These are phyloP conservation scores for Botrytis fragariae DNA, from an alignment of 2,329 filamentous ascomycete genomes.

Conservation along the genomic window DNA sequence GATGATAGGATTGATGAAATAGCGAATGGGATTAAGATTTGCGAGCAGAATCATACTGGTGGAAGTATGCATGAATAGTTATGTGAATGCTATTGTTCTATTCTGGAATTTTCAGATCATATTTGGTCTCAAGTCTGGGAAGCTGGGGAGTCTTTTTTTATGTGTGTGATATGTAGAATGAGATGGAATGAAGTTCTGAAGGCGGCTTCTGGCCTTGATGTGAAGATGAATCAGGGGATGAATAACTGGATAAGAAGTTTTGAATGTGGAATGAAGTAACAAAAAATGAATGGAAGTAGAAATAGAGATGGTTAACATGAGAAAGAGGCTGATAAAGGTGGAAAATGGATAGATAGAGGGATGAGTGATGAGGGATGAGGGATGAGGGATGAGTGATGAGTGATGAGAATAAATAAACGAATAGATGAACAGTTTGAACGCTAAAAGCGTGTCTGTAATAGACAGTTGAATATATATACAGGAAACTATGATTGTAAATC, in stretches of 20 bases:
- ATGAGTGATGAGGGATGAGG: background rate
- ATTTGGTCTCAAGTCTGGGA: background rate
- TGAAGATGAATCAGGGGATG: background rate
- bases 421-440: background rate
- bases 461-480: rapidly evolving
- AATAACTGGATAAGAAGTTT: background rate
- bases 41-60: background rate
- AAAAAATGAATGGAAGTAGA: background rate
- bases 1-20: background rate
- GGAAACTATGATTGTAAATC: background rate
- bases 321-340: background rate
- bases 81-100: background rate
- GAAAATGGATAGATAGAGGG: background rate
- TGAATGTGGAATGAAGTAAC: background rate
- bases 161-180: background rate
- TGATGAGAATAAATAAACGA: background rate
- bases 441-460: rapidly evolving
- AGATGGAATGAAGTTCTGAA: background rate
- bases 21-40: background rate
- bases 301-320: background rate
- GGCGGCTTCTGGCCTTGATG: background rate
- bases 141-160: background rate
- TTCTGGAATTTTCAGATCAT: background rate
- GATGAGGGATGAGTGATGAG: background rate
- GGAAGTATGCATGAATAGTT: background rate